Base-by-base conservation (phyloP, 2,329 filamentous ascomycete species). In the Incumbomyces lentus region DNA sequence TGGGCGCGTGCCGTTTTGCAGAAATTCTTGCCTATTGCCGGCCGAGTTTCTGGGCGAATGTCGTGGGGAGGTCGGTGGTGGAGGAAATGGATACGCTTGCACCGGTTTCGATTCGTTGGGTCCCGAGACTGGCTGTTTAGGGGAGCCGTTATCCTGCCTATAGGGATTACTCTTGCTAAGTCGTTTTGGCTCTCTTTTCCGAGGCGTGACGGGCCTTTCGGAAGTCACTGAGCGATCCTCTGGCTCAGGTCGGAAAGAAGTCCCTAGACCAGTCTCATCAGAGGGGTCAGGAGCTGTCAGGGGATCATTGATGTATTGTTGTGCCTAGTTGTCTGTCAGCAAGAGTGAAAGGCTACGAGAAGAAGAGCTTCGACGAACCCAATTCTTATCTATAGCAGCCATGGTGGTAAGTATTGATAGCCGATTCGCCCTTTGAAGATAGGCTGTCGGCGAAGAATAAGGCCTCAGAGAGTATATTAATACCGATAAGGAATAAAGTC, bases 231-330 rank as follows among this genome's bases (percentile, higher is more conserved):
- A 16, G 5, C 13, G 17, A 12, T 40, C 12, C 12, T 47, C 48
- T 6, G 42, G 38, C 32, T 41, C 47, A 10, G 40, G 49, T 4
- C 51, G 63, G 57, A 79, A 75, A 52, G 77, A 76, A 2, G 71
- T 69, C 49, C 76, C 76, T n/a, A 75, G 75, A 6, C 82, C 80
- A 40, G 78, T 82, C 59, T 84, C 78, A 51, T 82, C 75, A 50
- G 71, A 77, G 12, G 82, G 82, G 51, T 84, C 79, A 8, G 79
- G 80, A 17, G 73, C 81, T 56, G 71, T 79, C 51, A 87, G 68
- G 53, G 83, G 84, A 56, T 84, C 80, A 53, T 86, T 75, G 37
- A 87, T 69, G 59, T 82, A 80, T 58, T 77, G 74, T 44, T 73
- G 69, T 36, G 81, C 79, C 82, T 86, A 59, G 3, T 26, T n/a